Evolutionary conservation across 768 basidiomycete species (phyloP), one percentile per base, ranked within the genome.

Genomic region (Lentinula guzmanii): DNA sequence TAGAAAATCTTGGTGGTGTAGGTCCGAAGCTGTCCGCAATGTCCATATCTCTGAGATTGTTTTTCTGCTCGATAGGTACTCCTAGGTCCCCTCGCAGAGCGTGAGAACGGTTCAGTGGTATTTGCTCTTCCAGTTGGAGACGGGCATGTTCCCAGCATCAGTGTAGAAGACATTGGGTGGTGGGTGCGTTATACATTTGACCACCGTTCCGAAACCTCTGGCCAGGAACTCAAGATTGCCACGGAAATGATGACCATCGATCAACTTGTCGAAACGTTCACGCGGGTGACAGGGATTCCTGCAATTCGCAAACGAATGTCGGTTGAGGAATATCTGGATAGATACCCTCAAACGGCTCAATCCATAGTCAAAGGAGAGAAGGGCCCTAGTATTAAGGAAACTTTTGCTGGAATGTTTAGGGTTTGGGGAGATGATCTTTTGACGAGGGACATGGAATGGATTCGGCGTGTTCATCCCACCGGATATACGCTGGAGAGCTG

Each of bases 381-480:
- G 50, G 73, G 70, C 3, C 69, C 70, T 39, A 74, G 72, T 24
- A 67, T 71, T n/a, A 65, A 66, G 46, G 67, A 79, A 69, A 81
- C 79, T 66, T 81, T 80, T 66, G 69, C 69, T 33, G 74, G 71
- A 5, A 81, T 75, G 68, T 82, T 77, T 77, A 70, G 70, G n/a
- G 58, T 74, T 53, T 82, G 71, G 70, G 67, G 76, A 31, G 81
- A 83, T 56, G 76, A 76, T 63, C 65, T 80, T 45, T 67, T 82
- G 43, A 72, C 69, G 65, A 70, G 76, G 64, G 76, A 83, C 61
- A 75, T 78, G 72, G 74, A 75, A 4, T 80, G 79, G 77, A 70
- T 80, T 28, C 65, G 74, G 55, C 70, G 67, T 16, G 66, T 78
- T 15, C 72, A 81, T 67, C 77, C 79, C 1, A 63, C 65, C 6